Evolutionary conservation across 768 basidiomycete species (phyloP).

Genomic region (Auriculariales sp.): DNA sequence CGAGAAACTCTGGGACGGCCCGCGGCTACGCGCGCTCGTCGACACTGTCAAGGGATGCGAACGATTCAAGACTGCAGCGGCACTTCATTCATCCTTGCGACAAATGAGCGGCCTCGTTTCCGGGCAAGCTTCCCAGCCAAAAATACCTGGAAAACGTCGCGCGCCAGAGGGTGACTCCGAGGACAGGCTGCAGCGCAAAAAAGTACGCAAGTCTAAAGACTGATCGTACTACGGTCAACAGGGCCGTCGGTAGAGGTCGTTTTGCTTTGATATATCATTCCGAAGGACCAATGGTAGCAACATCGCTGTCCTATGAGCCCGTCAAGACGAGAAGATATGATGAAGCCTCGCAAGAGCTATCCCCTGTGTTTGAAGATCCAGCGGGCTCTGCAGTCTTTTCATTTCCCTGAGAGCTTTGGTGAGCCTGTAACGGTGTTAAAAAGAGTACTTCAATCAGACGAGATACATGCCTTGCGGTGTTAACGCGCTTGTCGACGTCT

Average conservation of each 20-base stretch:
- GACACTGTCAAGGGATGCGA: constrained; percentile 31
- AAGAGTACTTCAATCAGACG: too few species aligned
- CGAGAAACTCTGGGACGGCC: constrained; percentile 40
- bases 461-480: too few species aligned
- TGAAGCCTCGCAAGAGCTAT: not conserved
- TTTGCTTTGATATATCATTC: not conserved
- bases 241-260: too few species aligned
- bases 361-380: not conserved
- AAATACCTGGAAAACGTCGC: constrained; percentile 7
- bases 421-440: too few species aligned
- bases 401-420: too few species aligned
- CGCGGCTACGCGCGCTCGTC: constrained; percentile 38
- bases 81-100: constrained; percentile 46
- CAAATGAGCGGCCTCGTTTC: constrained; percentile 31
- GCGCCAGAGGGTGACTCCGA: constrained; percentile 19
- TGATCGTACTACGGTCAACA: constrained; percentile 9
- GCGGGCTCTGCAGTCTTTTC: too few species aligned
- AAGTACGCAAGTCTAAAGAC: constrained; percentile 24
- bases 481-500: constrained; percentile 20
- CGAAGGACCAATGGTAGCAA: not conserved
- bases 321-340: too few species aligned
- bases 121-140: constrained; percentile 2
- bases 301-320: too few species aligned
- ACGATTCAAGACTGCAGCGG: constrained; percentile 49
- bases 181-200: constrained; percentile 30